A percentile compares a stretch with the other conserved stretches of the same genome.
Conservation (phyloP, 2,329 filamentous ascomycete genomes). For the Myrmaecium sp. region DNA sequence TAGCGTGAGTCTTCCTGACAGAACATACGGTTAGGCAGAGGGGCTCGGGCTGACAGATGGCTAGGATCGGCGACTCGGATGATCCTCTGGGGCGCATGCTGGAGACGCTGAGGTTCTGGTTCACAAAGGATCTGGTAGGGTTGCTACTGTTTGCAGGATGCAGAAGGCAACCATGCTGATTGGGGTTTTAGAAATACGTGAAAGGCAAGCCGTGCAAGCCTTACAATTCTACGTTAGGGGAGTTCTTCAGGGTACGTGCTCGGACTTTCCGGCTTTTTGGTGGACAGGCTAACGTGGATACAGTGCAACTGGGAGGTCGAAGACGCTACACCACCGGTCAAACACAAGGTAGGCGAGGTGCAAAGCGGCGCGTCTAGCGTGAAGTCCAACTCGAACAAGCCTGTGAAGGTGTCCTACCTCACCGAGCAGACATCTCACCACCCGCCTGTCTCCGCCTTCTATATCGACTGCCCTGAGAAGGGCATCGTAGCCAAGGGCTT, state of each 20-base stretch:
- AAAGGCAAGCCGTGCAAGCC: constrained; percentile 98
- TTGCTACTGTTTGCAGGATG: constrained; percentile 4
- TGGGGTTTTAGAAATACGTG: constrained; percentile 61
- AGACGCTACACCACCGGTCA: constrained; percentile 50
- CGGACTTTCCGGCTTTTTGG: constrained; percentile 2
- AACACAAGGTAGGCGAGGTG: constrained; percentile 23
- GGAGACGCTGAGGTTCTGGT: constrained; percentile 90
- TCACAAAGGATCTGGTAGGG: constrained; percentile 76
- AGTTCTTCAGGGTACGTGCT: constrained; percentile 73
- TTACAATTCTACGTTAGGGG: constrained; percentile 90
- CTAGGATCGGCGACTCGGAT: constrained; percentile 69
- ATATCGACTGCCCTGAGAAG: constrained; percentile 79
- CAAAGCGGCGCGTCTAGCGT: constrained; percentile 19
- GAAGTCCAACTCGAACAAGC: constrained; percentile 23
- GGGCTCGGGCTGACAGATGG: constrained; percentile 19
- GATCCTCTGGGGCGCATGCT: constrained; percentile 88
- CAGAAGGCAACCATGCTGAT: constrained; percentile 8
- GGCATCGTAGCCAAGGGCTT: constrained; percentile 79
- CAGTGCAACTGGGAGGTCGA: constrained; percentile 93
- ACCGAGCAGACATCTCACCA: constrained; percentile 98
- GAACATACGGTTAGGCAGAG: background rate
- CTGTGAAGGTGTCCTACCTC: constrained; percentile 74
- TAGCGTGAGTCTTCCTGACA: constrained; percentile 29
- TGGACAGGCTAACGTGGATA: constrained; percentile 7
- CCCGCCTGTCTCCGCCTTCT: constrained; percentile 91